Evolutionary conservation across 352 stramenopile genomes (phyloP).

Genomic region (Globisporangium perplexum): DNA sequence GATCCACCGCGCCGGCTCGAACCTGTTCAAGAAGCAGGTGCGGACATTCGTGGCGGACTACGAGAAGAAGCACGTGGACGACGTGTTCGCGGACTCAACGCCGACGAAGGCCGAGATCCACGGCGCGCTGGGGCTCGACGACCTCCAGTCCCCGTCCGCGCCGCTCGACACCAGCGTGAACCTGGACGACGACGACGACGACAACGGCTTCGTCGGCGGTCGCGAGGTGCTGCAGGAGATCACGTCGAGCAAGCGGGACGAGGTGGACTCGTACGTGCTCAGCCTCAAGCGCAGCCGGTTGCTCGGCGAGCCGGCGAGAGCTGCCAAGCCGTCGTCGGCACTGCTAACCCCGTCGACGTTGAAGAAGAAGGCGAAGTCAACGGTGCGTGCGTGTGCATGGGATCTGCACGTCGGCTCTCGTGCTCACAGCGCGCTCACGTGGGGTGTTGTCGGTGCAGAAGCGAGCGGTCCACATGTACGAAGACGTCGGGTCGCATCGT

Average conservation of each 20-base stretch:
- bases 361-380: conserved; percentile 29
- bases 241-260: conserved; percentile 47
- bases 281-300: conserved; percentile 52
- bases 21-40: conserved; percentile 83
- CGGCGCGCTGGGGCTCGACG: conserved; percentile 23
- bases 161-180: conserved; percentile 14
- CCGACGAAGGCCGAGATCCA: conserved; percentile 34
- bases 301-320: conserved; percentile 2
- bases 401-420: neutral
- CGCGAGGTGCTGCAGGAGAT: conserved; percentile 49
- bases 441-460: conserved; percentile 12
- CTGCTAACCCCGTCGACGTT: conserved; percentile 8
- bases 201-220: conserved; percentile 28
- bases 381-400: conserved; percentile 16
- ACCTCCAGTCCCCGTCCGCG: conserved; percentile 47
- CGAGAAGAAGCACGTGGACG: conserved; percentile 69
- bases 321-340: neutral
- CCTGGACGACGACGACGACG: conserved; percentile 30
- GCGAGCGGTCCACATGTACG: conserved; percentile 36
- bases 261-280: conserved; percentile 75
- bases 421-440: no score
- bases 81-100: conserved; percentile 49
- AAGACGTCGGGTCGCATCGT: conserved; percentile 34
- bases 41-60: conserved; percentile 65
- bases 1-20: conserved; percentile 61